These are phyloP conservation scores for Cladosporium sp. DNA, from an alignment of 2,329 filamentous ascomycete genomes.

Conservation along the genomic window DNA sequence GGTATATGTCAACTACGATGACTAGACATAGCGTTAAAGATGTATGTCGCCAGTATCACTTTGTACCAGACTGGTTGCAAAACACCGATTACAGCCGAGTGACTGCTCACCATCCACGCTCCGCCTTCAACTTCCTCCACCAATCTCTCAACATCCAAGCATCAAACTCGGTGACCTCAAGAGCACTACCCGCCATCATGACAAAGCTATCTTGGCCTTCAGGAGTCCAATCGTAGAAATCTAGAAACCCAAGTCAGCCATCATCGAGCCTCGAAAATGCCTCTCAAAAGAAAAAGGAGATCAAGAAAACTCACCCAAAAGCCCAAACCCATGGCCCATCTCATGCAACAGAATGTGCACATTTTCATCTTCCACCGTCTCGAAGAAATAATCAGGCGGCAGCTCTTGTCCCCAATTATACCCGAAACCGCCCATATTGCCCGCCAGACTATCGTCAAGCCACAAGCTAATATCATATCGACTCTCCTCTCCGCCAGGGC, in stretches of 20 bases:
- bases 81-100: no score
- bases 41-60: no score
- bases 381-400: slow-evolving; percentile 43
- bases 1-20: slow-evolving; percentile 29
- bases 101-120: slow-evolving; percentile 10
- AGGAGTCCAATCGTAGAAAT: slow-evolving; percentile 45
- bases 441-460: slow-evolving; percentile 42
- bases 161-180: slow-evolving; percentile 44
- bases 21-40: no score
- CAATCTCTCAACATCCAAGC: slow-evolving; percentile 48
- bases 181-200: slow-evolving; percentile 43
- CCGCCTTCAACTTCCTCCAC: slow-evolving; percentile 34
- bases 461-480: slow-evolving; percentile 47
- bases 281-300: no score
- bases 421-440: slow-evolving; percentile 39
- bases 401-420: slow-evolving; percentile 25
- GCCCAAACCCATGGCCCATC: slow-evolving; percentile 41
- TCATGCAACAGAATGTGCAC: slow-evolving; percentile 47
- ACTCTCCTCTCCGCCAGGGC: slow-evolving; percentile 30
- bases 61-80: no score
- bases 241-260: slow-evolving; percentile 23
- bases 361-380: slow-evolving; percentile 31
- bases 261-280: no score
- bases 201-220: slow-evolving; percentile 40
- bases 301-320: not conserved